phyloP scores from a whole-genome alignment of 78 protist genomes.

The Guillardia theta region DNA sequence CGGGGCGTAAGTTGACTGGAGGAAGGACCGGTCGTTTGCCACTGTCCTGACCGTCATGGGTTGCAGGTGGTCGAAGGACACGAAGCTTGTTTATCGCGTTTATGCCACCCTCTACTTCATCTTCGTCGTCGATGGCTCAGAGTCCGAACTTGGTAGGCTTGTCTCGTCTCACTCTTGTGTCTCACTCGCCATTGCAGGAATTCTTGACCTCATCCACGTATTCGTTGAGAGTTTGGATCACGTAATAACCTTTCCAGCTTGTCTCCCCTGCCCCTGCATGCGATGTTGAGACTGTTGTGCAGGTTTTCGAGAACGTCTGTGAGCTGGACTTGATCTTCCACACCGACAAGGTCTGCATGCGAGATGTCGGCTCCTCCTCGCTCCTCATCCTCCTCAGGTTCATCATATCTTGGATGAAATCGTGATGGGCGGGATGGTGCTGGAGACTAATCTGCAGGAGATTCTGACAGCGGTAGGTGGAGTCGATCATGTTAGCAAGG shows the following conservation, averaged over 20 bases:
- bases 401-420: slow-evolving; percentile 91
- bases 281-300: slow-evolving; percentile 92
- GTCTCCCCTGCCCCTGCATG: no score
- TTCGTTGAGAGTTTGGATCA: slow-evolving; percentile 94
- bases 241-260: no score
- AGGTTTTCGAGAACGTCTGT: slow-evolving; percentile 91
- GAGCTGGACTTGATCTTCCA: slow-evolving; percentile 94
- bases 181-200: not conserved
- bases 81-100: slow-evolving; percentile 57
- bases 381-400: slow-evolving; percentile 41
- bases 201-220: slow-evolving; percentile 55
- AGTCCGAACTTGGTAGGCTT: slow-evolving; percentile 76
- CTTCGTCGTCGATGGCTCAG: slow-evolving; percentile 83
- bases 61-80: slow-evolving; percentile 66
- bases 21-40: no score
- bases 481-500: not conserved
- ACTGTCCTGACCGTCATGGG: not conserved
- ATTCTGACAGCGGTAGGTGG: slow-evolving; percentile 9
- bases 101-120: slow-evolving; percentile 38
- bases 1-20: not conserved
- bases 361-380: not conserved
- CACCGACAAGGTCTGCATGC: slow-evolving; percentile 87
- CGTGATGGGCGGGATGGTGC: slow-evolving; percentile 94
- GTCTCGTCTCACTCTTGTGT: not conserved
- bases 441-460: slow-evolving; percentile 81